phyloP scores from a whole-genome alignment of 2,329 filamentous ascomycete genomes.

The Uncinocarpus reesii region DNA sequence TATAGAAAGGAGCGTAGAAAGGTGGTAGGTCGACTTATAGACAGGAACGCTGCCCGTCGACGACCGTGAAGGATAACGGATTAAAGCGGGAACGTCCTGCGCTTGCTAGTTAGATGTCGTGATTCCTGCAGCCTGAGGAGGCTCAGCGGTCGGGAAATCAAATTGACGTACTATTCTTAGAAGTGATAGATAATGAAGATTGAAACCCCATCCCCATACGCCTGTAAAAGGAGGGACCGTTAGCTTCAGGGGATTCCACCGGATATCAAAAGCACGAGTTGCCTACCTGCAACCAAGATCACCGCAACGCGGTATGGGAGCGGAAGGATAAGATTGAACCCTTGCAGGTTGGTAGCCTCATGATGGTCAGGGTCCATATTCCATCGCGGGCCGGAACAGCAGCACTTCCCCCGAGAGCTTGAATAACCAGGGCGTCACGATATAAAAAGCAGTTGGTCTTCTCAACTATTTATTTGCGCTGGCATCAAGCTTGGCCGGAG shows the following conservation, averaged over 20 bases:
- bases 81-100: conserved; percentile 69
- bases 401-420: background rate
- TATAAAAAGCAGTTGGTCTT: too few species aligned
- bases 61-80: conserved; percentile 70
- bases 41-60: conserved; percentile 62
- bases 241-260: background rate
- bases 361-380: conserved; percentile 35
- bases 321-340: conserved; percentile 76
- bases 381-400: conserved; percentile 18
- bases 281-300: conserved; percentile 68
- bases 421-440: too few species aligned
- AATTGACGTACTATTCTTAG: conserved; percentile 56
- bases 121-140: background rate
- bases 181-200: conserved; percentile 73
- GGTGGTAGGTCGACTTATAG: conserved; percentile 73
- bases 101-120: conserved; percentile 17
- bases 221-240: conserved; percentile 42
- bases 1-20: conserved; percentile 65
- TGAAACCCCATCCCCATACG: conserved; percentile 89
- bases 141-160: background rate
- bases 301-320: conserved; percentile 82
- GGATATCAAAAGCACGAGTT: background rate
- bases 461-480: conserved; percentile 3
- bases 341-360: conserved; percentile 44
- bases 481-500: conserved; percentile 5